Evolutionary conservation across 1,139 yeast species (phyloP).

Genomic region (Blastobotrys apis): DNA sequence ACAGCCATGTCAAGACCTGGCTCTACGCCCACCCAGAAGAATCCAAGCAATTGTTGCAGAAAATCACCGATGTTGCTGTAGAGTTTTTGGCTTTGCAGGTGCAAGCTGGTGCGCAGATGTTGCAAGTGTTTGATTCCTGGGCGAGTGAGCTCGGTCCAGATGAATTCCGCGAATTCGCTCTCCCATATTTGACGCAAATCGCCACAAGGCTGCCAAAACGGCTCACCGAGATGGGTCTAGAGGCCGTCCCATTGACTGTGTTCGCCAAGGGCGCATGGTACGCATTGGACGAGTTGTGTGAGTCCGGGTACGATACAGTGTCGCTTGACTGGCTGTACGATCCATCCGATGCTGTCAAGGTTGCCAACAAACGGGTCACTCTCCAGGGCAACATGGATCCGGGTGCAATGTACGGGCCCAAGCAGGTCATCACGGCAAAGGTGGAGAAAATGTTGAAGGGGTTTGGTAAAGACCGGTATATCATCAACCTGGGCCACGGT

Average conservation of each 20-base stretch:
- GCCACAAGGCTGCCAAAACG: conserved; percentile 64
- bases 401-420: conserved; percentile 86
- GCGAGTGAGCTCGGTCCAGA: conserved; percentile 93
- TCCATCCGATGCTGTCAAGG: conserved; percentile 79
- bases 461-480: conserved; percentile 83
- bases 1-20: conserved; percentile 91
- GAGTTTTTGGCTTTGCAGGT: conserved; percentile 94
- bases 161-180: conserved; percentile 81
- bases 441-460: conserved; percentile 85
- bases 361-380: conserved; percentile 74
- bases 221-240: conserved; percentile 68
- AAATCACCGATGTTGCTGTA: conserved; percentile 81
- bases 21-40: conserved; percentile 72
- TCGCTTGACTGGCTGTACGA: conserved; percentile 90
- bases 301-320: conserved; percentile 78
- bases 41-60: conserved; percentile 66
- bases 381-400: conserved; percentile 97
- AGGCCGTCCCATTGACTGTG: conserved; percentile 75
- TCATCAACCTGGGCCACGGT: conserved; percentile 95
- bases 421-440: conserved; percentile 71
- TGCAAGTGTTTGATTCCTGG: conserved; percentile 96
- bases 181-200: conserved; percentile 82
- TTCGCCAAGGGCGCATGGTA: conserved; percentile 99
- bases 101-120: conserved; percentile 95
- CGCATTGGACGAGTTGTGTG: conserved; percentile 81